A percentile compares a stretch with the other conserved stretches of the same genome.
Conservation (phyloP, 2,329 filamentous ascomycete genomes). For the Apiospora aurea region DNA sequence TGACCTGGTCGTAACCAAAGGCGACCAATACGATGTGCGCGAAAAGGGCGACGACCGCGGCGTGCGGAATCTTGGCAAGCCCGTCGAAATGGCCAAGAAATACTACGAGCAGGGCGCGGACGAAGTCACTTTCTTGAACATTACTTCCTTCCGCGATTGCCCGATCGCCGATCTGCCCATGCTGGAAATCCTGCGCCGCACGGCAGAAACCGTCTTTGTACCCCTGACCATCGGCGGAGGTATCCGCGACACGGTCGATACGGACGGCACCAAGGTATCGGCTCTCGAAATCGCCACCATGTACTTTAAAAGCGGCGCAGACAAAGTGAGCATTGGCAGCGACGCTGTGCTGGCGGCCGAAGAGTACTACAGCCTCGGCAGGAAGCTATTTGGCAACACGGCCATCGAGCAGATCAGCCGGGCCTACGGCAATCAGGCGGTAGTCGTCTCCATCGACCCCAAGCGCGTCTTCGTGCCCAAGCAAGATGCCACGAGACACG, state of each 20-base stretch:
- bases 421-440: conserved; percentile 95
- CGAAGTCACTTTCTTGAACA: conserved; percentile 97
- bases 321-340: conserved; percentile 96
- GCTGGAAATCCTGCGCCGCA: conserved; percentile 88
- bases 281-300: conserved; percentile 93
- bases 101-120: conserved; percentile 98
- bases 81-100: conserved; percentile 88
- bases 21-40: conserved; percentile 97
- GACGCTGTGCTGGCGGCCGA: conserved; percentile 94
- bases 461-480: conserved; percentile 87
- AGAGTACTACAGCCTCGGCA: conserved; percentile 79
- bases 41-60: conserved; percentile 75
- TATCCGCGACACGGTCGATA: conserved; percentile 90
- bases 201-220: conserved; percentile 92
- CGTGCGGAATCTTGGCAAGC: conserved; percentile 95
- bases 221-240: conserved; percentile 95
- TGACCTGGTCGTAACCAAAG: conserved; percentile 96
- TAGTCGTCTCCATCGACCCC: conserved; percentile 94
- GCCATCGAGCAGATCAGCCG: conserved; percentile 94
- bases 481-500: conserved; percentile 73
- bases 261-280: conserved; percentile 83
- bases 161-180: conserved; percentile 92
- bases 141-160: conserved; percentile 96
- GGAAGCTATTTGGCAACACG: conserved; percentile 77
- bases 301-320: conserved; percentile 96